phyloP scores from a whole-genome alignment of 495 filamentous ascomycete genomes.

The Viridothelium virens region DNA sequence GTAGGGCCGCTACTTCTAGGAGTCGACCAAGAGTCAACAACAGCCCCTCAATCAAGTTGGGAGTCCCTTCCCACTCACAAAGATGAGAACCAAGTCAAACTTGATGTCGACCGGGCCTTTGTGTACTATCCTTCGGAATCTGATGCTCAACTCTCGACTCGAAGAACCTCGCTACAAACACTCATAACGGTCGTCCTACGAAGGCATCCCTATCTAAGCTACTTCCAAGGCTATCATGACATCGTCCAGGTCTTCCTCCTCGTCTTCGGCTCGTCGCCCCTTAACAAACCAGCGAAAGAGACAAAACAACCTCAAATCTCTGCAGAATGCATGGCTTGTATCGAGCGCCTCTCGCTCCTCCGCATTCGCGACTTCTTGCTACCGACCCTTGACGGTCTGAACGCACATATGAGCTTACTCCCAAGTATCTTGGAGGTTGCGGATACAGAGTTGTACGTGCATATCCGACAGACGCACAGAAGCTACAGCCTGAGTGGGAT shows the following conservation, averaged over 20 bases:
- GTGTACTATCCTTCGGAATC: conserved; percentile 86
- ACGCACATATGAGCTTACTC: conserved; percentile 75
- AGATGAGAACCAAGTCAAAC: conserved; percentile 81
- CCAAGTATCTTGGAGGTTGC: conserved; percentile 65
- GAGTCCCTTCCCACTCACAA: conserved; percentile 53
- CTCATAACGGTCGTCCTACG: conserved; percentile 72
- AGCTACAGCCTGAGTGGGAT: conserved; percentile 90
- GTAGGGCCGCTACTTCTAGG: conserved; percentile 78
- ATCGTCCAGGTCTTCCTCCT: conserved; percentile 95
- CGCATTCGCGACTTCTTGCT: conserved; percentile 98
- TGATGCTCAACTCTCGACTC: background rate
- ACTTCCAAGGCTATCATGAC: conserved; percentile 98
- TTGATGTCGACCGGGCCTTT: conserved; percentile 94
- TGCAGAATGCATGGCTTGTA: conserved; percentile 34
- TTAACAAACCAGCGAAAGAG: background rate
- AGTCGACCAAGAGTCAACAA: conserved; percentile 31
- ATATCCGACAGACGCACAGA: conserved; percentile 69
- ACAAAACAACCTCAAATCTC: conserved; percentile 39
- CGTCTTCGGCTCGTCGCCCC: conserved; percentile 49
- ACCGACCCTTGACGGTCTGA: conserved; percentile 69
- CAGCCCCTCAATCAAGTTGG: conserved; percentile 36
- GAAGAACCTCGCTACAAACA: conserved; percentile 17
- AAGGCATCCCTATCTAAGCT: conserved; percentile 75
- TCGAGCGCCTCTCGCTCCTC: conserved; percentile 73
- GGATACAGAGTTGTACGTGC: conserved; percentile 59